Conservation (phyloP, 352 stramenopile genomes). For the Globisporangium irregulare region DNA sequence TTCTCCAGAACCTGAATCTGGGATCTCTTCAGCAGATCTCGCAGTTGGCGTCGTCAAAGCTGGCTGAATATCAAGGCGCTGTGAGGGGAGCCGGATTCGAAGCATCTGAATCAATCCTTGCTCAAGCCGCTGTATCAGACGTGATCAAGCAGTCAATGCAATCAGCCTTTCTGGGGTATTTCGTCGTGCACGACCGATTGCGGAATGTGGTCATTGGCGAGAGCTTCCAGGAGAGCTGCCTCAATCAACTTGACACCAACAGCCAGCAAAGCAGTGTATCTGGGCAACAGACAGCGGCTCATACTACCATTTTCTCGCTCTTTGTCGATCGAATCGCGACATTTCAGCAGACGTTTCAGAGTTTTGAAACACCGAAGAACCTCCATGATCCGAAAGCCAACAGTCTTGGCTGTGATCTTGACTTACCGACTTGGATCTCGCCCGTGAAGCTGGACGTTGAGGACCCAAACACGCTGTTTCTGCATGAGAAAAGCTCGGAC, state of each 20-base stretch:
- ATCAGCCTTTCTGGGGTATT: conserved; percentile 29
- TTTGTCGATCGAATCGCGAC: conserved; percentile 29
- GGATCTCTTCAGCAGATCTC: conserved; percentile 3
- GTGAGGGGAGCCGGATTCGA: neutral
- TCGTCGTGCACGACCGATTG: conserved; percentile 38
- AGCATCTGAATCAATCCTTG: neutral
- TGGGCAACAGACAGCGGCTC: neutral
- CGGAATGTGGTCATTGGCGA: conserved; percentile 32
- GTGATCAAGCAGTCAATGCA: neutral
- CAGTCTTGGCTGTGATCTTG: conserved; percentile 1
- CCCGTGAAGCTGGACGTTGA: conserved; percentile 37
- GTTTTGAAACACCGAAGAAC: neutral
- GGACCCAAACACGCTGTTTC: conserved; percentile 35
- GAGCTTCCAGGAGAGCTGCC: conserved; percentile 9
- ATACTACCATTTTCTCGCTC: conserved; percentile 21
- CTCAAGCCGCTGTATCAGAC: neutral
- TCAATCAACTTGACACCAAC: neutral
- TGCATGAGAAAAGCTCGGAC: conserved; percentile 26
- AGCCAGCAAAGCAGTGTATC: neutral
- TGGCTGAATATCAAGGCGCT: neutral
- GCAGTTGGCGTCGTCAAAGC: neutral
- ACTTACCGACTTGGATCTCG: conserved; percentile 35
- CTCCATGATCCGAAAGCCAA: neutral
- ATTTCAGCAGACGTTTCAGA: conserved; percentile 25
- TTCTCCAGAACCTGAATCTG: conserved; percentile 2